Conservation (phyloP, 208 protist genomes). For the Trypanosoma lewisi region DNA sequence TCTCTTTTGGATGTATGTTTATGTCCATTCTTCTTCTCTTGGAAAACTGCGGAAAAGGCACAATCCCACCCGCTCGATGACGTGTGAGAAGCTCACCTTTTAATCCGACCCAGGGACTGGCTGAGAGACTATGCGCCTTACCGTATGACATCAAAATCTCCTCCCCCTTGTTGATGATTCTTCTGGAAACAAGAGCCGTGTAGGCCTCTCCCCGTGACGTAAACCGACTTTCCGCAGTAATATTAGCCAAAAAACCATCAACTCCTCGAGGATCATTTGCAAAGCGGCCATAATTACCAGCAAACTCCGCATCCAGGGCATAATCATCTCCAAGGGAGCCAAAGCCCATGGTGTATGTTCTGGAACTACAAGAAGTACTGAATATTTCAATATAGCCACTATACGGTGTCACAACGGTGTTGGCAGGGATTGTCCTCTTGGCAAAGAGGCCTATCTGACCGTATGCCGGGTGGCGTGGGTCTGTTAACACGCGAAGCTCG, state of each 20-base stretch:
- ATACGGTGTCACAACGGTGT: constrained; percentile 80
- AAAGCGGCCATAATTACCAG: constrained; percentile 85
- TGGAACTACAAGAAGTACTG: constrained; percentile 73
- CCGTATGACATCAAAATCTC: constrained; percentile 91
- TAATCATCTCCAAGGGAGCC: constrained; percentile 77
- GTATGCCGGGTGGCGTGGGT: constrained; percentile 79
- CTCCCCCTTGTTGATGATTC: constrained; percentile 74
- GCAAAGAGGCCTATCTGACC: constrained; percentile 86
- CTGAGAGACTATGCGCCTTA: constrained; percentile 69
- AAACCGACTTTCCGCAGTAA: constrained; percentile 79
- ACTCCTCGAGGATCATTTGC: constrained; percentile 87
- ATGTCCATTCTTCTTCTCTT: not conserved
- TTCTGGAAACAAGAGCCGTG: constrained; percentile 74
- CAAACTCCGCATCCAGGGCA: constrained; percentile 87
- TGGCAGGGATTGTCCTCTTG: constrained; percentile 53
- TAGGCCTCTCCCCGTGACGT: constrained; percentile 78
- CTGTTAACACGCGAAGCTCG: constrained; percentile 78
- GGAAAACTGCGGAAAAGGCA: constrained; percentile 60
- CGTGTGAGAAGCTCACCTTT: constrained; percentile 61
- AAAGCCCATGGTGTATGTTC: constrained; percentile 90
- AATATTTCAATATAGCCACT: constrained; percentile 83
- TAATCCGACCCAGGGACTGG: constrained; percentile 65
- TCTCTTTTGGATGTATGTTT: not conserved
- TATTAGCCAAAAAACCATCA: constrained; percentile 60
- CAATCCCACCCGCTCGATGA: constrained; percentile 44